Percentiles rank a stretch among this genome's conserved stretches.
Conservation (phyloP, 257 asterid genomes). For the Solanum medicagineum region DNA sequence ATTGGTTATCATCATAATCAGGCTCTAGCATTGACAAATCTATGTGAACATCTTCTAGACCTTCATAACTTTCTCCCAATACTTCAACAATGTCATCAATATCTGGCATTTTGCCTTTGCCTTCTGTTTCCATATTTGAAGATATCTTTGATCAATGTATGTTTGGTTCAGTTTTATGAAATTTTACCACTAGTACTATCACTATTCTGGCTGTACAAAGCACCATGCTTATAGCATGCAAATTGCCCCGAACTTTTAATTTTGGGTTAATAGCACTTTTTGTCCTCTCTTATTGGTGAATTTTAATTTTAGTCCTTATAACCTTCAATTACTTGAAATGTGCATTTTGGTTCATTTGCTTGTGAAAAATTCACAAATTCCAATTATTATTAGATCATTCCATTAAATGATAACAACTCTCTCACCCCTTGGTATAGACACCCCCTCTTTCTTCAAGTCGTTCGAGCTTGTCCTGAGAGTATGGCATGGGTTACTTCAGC, state of each 20-base stretch:
- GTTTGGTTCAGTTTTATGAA: background rate
- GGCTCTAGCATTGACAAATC: background rate
- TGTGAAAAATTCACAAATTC: background rate
- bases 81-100: background rate
- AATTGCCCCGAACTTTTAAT: background rate
- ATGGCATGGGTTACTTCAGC: too few relatives aligned
- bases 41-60: background rate
- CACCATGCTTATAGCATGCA: background rate
- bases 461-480: too few relatives aligned
- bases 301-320: background rate
- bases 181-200: background rate
- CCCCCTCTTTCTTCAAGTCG: too few relatives aligned
- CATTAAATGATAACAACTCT: background rate
- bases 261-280: background rate
- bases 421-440: too few relatives aligned
- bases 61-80: background rate
- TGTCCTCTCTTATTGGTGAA: background rate
- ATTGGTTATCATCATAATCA: background rate
- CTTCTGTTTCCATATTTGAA: constrained; percentile 10
- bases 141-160: background rate
- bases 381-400: too few relatives aligned
- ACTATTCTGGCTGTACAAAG: background rate
- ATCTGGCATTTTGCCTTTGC: background rate
- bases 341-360: background rate
- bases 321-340: background rate